phyloP scores from a whole-genome alignment of 768 basidiomycete genomes.

The Mycena vitilis region DNA sequence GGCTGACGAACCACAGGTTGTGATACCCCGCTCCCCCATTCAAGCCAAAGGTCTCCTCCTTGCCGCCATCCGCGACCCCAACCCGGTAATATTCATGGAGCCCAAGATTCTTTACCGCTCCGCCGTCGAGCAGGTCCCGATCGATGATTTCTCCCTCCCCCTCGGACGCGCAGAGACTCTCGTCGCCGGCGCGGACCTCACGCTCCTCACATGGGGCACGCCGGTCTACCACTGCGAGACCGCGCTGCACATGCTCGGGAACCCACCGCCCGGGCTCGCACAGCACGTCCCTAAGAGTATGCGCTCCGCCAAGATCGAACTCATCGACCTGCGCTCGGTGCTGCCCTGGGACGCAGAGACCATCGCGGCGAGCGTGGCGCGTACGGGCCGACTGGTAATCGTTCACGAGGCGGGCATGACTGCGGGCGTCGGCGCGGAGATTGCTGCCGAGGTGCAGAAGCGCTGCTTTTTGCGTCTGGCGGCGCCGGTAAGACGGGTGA shows the following conservation, averaged over 20 bases:
- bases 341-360: constrained; percentile 90
- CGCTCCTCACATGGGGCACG: constrained; percentile 93
- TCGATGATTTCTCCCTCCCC: constrained; percentile 88
- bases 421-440: constrained; percentile 90
- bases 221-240: constrained; percentile 91
- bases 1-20: constrained; percentile 58
- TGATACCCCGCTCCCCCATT: constrained; percentile 94
- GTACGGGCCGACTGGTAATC: constrained; percentile 87
- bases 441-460: constrained; percentile 91
- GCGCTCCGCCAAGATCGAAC: constrained; percentile 80
- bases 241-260: constrained; percentile 77
- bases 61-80: constrained; percentile 89
- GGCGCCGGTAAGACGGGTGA: constrained; percentile 87
- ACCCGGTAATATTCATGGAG: constrained; percentile 96
- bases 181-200: constrained; percentile 82
- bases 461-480: constrained; percentile 89
- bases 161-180: constrained; percentile 85
- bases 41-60: constrained; percentile 96
- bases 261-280: constrained; percentile 74
- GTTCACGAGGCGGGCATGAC: constrained; percentile 94
- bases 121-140: constrained; percentile 94
- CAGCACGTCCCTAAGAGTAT: constrained; percentile 72
- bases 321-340: constrained; percentile 92
- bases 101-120: constrained; percentile 95
- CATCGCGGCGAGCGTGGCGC: constrained; percentile 83